Evolutionary conservation across 139 green algal species (phyloP).

Genomic region (Picochlorum sp.): DNA sequence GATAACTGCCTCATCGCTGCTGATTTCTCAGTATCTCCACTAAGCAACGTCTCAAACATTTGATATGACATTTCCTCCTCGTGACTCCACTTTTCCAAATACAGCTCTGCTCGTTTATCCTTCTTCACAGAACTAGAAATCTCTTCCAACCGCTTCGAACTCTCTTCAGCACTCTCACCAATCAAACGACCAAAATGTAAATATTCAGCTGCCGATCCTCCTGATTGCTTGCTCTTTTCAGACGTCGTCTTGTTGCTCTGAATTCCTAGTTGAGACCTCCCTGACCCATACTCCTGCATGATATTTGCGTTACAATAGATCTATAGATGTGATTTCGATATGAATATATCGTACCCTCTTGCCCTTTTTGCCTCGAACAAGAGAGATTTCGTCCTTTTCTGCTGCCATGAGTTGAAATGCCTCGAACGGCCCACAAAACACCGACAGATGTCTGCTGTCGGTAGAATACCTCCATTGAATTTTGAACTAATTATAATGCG

Average conservation of each 20-base stretch:
- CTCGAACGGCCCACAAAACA: too few relatives aligned
- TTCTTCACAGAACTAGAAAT: conserved; percentile 2
- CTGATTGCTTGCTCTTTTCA: neutral
- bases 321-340: too few relatives aligned
- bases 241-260: neutral
- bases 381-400: too few relatives aligned
- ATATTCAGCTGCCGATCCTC: conserved; percentile 7
- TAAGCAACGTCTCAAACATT: conserved; percentile 27
- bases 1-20: neutral
- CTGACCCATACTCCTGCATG: conserved; percentile 25
- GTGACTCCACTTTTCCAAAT: conserved; percentile 13
- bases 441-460: too few relatives aligned
- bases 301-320: neutral
- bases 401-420: too few relatives aligned
- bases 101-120: conserved; percentile 6
- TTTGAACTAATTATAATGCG: too few relatives aligned
- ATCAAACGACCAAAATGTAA: conserved; percentile 28
- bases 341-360: too few relatives aligned
- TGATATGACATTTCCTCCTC: conserved; percentile 16
- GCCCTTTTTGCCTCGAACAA: too few relatives aligned
- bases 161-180: conserved; percentile 14
- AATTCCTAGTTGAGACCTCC: neutral
- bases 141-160: conserved; percentile 14
- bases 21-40: neutral
- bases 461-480: too few relatives aligned